Evolutionary conservation across 1,139 yeast species (phyloP), one percentile per base, ranked within the genome.

Genomic region (Lodderomyces parapsilosis): DNA sequence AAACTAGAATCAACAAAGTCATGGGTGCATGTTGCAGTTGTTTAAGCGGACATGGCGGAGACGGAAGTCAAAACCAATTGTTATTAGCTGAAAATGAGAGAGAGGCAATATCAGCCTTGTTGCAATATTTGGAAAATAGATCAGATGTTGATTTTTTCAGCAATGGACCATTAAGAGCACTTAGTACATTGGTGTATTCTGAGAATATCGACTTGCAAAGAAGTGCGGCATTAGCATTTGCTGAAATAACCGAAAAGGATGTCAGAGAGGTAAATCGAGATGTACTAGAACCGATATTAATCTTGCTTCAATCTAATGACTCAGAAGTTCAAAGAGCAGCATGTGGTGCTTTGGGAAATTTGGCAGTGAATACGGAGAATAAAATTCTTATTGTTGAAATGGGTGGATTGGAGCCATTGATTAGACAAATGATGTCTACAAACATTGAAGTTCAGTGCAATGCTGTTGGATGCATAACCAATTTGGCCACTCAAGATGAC

Each of bases 361-460:
- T 93, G 57, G 99, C 99, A 1, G 99, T 94, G 36, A 90, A 93
- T 66, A 91, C 91, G 59, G 97, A 89, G 50, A 93, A 94, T 68
- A 93, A 93, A 63, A 79, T 86, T 22, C 74, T 93, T 43, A 93
- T 94, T 50, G 99, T 93, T 27, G 96, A 91, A 59, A 89, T 94
- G 96, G 98, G 98, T 25, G 99, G 99, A 1, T 76, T 93, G 48
- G 96, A 91, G 53, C 98, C 98, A 8, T 77, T 93, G 43, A 93
- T 93, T 56, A 84, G 95, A 63, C 99, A 94, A 67, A 93, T 93
- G 99, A 85, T 89, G 86, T 86, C 96, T 37, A 81, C 95, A 45
- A 93, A 94, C 58, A 95, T 93, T 48, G 99, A 93, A 63, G 99
- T 94, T 32, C 99, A 94, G 66, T 93, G 99, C 65, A 93, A 93